Evolutionary conservation across 2,329 filamentous ascomycete species (phyloP).

Genomic region (Rhynchosporium secalis): DNA sequence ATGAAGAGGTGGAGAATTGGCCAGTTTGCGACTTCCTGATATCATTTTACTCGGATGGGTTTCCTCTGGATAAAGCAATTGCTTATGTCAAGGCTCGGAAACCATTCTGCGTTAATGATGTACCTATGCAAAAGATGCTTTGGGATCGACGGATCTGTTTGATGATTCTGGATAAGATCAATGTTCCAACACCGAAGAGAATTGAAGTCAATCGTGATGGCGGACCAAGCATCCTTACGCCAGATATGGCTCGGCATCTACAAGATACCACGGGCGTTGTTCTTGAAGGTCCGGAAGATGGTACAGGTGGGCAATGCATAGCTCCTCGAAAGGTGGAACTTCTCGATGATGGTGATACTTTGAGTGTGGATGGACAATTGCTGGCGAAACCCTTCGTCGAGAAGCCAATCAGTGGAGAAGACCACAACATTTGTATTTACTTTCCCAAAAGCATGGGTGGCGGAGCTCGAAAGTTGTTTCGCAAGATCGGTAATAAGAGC

Average conservation of each 20-base stretch:
- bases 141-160: slow-evolving; percentile 95
- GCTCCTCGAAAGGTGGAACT: slow-evolving; percentile 72
- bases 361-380: slow-evolving; percentile 80
- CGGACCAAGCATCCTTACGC: slow-evolving; percentile 74
- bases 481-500: slow-evolving; percentile 98
- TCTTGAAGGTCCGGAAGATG: slow-evolving; percentile 69
- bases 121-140: slow-evolving; percentile 94
- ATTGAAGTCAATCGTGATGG: slow-evolving; percentile 93
- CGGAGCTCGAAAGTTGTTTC: slow-evolving; percentile 87
- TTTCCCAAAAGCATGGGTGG: slow-evolving; percentile 85
- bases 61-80: slow-evolving; percentile 94
- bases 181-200: slow-evolving; percentile 84
- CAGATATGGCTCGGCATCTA: slow-evolving; percentile 78
- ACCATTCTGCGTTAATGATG: slow-evolving; percentile 95
- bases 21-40: slow-evolving; percentile 91
- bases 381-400: slow-evolving; percentile 96
- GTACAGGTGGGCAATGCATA: slow-evolving; percentile 54
- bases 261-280: slow-evolving; percentile 77
- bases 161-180: slow-evolving; percentile 81
- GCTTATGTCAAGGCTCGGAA: slow-evolving; percentile 91
- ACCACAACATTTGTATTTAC: slow-evolving; percentile 99
- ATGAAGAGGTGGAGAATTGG: slow-evolving; percentile 96
- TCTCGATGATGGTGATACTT: slow-evolving; percentile 83
- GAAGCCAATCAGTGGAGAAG: slow-evolving; percentile 96
- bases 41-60: slow-evolving; percentile 97